A percentile compares a stretch with the other conserved stretches of the same genome.
Conservation (phyloP, 129 eudicot species). For the Tagetes patula region DNA sequence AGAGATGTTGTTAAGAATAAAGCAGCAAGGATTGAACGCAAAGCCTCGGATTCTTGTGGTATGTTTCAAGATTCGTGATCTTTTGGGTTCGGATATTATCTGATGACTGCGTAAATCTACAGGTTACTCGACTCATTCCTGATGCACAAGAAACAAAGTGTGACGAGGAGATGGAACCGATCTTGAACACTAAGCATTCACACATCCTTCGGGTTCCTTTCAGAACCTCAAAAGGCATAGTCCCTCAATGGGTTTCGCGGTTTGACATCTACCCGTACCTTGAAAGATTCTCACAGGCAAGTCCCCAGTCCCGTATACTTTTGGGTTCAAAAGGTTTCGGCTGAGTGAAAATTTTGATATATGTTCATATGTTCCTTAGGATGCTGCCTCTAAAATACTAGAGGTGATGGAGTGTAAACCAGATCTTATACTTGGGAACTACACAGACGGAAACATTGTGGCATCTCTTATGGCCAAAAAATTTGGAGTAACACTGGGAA, state of each 20-base stretch:
- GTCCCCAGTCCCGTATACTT: conserved; percentile 26
- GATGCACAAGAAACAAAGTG: conserved; percentile 86
- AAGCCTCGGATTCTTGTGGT: conserved; percentile 89
- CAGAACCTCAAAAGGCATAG: conserved; percentile 58
- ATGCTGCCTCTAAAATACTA: conserved; percentile 64
- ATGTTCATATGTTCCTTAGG: conserved; percentile 39
- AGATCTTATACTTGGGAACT: conserved; percentile 80
- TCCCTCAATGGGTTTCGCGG: conserved; percentile 81
- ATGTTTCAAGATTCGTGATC: conserved; percentile 9
- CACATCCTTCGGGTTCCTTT: conserved; percentile 86
- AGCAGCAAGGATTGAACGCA: conserved; percentile 73
- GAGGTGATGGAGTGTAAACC: conserved; percentile 79
- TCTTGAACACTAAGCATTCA: conserved; percentile 61
- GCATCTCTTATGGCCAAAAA: conserved; percentile 78
- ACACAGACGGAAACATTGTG: conserved; percentile 85
- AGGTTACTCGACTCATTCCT: conserved; percentile 86
- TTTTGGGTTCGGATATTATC: neutral
- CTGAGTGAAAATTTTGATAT: neutral
- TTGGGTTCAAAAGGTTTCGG: neutral
- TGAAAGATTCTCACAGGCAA: conserved; percentile 71
- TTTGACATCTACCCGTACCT: conserved; percentile 83
- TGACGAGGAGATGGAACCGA: conserved; percentile 73
- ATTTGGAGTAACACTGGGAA: conserved; percentile 91
- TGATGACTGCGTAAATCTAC: conserved; percentile 18
- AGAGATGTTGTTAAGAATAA: conserved; percentile 66